Base-by-base conservation (phyloP, 1,284 basidiomycete species). In the Heliocybe sulcata region DNA sequence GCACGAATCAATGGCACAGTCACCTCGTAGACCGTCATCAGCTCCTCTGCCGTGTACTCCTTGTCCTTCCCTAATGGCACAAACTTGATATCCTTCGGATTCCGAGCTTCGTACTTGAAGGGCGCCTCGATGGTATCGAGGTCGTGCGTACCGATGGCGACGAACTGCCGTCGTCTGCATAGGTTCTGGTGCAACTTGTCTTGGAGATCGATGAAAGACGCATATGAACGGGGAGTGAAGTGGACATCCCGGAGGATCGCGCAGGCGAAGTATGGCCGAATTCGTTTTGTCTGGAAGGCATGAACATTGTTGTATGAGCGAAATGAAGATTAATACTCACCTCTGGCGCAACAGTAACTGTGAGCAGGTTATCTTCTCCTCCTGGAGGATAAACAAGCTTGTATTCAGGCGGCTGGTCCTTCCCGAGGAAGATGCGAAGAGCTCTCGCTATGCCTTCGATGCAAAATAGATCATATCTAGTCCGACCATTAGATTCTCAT, bases 181-280 rank as follows among this genome's bases (percentile, higher is more conserved):
- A 99, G 80, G 70, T 99, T 99, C 66, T 95, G 91, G 69, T 99
- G 97, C 47, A 99, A 79, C 73, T 99, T 99, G 71, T 99, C 97
- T 72, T 99, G 97, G 19, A 98, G 76, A 67, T 98, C 97, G 66
- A 99, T 98, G 81, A 99, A 99, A 59, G 92, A 95, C 38, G 91
- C 91, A 68, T 99, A 99, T 53, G 91, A 94, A 56, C 85, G 80
- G 38, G 85, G 83, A 22, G 90, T 94, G 74, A 99, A 95, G 56
- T 84, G 83, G 67, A 98, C 75, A 65, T 95, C 91, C 58, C 97
- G 87, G 52, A 99, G 80, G 54, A 99, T 78, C 14, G 94, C 95
- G 56, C 87, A 89, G 3, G 94, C 93, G 66, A 98, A 94, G 73
- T 85, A 88, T 0, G 96, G 96, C 60, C 97, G 83, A 61, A 99